A percentile compares a stretch with the other conserved stretches of the same genome.
These are phyloP conservation scores for Neoboletus magnificus DNA, from an alignment of 768 basidiomycete species.

Conservation along the genomic window DNA sequence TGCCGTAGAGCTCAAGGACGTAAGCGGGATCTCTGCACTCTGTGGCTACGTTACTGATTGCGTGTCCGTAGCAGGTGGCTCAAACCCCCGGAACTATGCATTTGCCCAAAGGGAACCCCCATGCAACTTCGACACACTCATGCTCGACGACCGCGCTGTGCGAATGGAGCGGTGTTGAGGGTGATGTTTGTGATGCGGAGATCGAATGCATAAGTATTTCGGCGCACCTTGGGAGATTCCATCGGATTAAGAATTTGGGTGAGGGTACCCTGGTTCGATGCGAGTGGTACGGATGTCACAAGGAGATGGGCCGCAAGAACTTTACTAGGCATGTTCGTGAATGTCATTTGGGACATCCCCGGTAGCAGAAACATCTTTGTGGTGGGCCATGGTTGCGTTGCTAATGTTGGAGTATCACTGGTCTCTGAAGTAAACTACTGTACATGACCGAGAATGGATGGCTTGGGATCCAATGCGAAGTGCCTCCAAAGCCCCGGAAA, in stretches of 20 bases:
- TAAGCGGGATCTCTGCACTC: background rate
- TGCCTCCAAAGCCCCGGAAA: too few relatives aligned
- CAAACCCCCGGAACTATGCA: too few relatives aligned
- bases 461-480: too few relatives aligned
- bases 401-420: too few relatives aligned
- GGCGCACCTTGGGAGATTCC: background rate
- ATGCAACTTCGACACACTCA: background rate
- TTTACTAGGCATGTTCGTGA: too few relatives aligned
- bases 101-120: background rate
- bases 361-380: too few relatives aligned
- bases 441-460: too few relatives aligned
- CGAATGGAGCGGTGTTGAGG: background rate
- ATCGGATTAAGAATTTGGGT: background rate
- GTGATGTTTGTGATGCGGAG: background rate
- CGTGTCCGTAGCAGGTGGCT: background rate
- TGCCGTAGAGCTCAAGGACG: background rate
- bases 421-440: too few relatives aligned
- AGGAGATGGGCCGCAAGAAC: background rate
- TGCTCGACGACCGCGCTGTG: background rate
- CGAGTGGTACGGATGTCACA: background rate
- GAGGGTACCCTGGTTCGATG: background rate
- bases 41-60: background rate
- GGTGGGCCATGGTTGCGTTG: too few relatives aligned
- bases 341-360: too few relatives aligned
- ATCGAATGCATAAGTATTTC: background rate